Base-by-base conservation (phyloP, 1,139 yeast species). In the Kodamaea alishanica region DNA sequence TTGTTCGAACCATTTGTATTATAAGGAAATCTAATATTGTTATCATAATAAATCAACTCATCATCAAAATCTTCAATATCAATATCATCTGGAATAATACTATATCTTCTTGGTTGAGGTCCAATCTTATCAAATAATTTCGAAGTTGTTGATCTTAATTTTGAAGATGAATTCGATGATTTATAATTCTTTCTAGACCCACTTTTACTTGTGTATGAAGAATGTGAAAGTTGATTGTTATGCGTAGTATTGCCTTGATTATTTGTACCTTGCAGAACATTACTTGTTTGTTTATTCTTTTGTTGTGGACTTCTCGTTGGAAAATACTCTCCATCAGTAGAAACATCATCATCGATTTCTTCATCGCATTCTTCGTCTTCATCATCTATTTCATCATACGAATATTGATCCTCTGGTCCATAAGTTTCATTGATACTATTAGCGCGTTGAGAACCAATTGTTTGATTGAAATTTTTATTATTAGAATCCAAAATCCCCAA, bases 61-160 rank as follows among this genome's bases (percentile, higher is more conserved):
- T 77, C 83, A 46, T 77, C 81, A 47, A 77, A 78, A 51, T 81
- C 86, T 48, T 79, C 86, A 37, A 79, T 72, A 54, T 79, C 83
- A 10, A 79, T 71, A 53, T 80, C 84, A 52, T 80, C 84, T 1
- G 85, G 84, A 4, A 82, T 75, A 25, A 83, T 84, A 24, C 88
- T 81, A 50, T 84, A 83, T 34, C 90, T 64, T 52, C 90, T 68
- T 4, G 88, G 78, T 33, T 81, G 84, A 0, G 84, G 75, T 0
- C 88, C 88, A 45, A 77, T 82, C 20, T 79, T 76, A 50, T 84
- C 89, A 57, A 83, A 83, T 6, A 83, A 60, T 44, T 81, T 79
- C 1, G 88, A 81, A 0, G 89, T 82, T 1, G 88, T 81, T 2
- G 88, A 81, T 35, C 90, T 59, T 26, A 73, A 59, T 40, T 69